Conservation (phyloP, 2,329 filamentous ascomycete genomes). For the Ambrosiella cleistominuta region DNA sequence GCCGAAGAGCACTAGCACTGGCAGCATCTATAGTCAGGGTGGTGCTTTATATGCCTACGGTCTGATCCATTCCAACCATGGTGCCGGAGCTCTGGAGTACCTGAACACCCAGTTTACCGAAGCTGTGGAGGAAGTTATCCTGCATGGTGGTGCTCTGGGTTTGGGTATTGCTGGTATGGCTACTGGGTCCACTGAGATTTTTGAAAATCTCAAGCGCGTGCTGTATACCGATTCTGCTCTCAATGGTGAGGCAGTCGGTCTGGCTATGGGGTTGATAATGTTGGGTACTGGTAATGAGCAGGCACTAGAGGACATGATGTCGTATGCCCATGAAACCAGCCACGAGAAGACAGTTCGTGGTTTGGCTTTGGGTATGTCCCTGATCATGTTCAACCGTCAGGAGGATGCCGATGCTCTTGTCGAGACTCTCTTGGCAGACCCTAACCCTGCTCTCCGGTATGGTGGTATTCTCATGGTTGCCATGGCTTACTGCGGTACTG, state of each 20-base stretch:
- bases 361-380: constrained; percentile 85
- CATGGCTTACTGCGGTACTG: constrained; percentile 88
- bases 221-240: constrained; percentile 88
- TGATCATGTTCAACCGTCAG: constrained; percentile 96
- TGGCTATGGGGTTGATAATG: constrained; percentile 97
- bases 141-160: constrained; percentile 88
- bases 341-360: constrained; percentile 98
- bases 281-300: constrained; percentile 90
- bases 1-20: constrained; percentile 56
- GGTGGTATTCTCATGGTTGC: constrained; percentile 98
- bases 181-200: constrained; percentile 76
- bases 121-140: constrained; percentile 78
- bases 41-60: constrained; percentile 91
- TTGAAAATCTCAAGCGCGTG: constrained; percentile 76
- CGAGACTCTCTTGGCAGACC: constrained; percentile 79
- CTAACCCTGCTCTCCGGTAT: constrained; percentile 83
- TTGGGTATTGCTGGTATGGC: constrained; percentile 96
- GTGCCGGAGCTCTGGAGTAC: constrained; percentile 72
- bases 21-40: constrained; percentile 89
- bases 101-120: constrained; percentile 57
- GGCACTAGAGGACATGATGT: constrained; percentile 89
- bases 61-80: constrained; percentile 93
- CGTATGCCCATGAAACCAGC: constrained; percentile 92
- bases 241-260: constrained; percentile 88
- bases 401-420: constrained; percentile 91